Evolutionary conservation across 108 stramenopile species (phyloP).

Genomic region (Cyclotella kingstonii): DNA sequence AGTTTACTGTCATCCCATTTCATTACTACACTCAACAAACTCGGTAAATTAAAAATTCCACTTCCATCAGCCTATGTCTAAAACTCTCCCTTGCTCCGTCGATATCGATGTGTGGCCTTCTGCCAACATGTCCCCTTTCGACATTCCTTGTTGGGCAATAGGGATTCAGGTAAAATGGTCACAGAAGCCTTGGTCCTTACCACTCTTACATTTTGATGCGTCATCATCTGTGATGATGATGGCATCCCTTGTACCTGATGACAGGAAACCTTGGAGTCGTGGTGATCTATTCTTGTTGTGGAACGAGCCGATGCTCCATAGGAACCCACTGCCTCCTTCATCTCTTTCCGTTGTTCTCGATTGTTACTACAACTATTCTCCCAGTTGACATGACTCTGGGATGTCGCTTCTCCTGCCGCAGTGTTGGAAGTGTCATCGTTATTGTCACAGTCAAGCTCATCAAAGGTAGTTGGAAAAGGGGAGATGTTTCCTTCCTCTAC

Average conservation of each 20-base stretch:
- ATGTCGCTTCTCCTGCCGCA: not conserved
- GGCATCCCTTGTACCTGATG: not conserved
- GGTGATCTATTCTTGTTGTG: not conserved
- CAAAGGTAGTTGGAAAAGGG: slow-evolving; percentile 13
- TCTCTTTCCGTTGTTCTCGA: not conserved
- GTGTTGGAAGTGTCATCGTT: not conserved
- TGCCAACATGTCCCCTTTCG: not conserved
- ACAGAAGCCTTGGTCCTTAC: too few species aligned
- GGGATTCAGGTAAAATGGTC: too few species aligned
- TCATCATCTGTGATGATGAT: not conserved
- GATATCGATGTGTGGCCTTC: not conserved
- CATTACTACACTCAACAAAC: not conserved
- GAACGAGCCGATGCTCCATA: not conserved
- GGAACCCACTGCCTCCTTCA: not conserved
- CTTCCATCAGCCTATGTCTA: not conserved
- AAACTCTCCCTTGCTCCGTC: not conserved
- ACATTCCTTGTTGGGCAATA: not conserved
- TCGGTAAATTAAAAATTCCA: not conserved
- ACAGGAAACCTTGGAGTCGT: not conserved
- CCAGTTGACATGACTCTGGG: not conserved
- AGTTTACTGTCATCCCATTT: not conserved
- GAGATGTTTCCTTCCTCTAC: slow-evolving; percentile 14
- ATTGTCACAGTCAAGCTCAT: slow-evolving; percentile 12
- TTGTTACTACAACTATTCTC: not conserved
- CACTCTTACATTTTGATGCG: not conserved